Evolutionary conservation across 169 alveolate species (phyloP).

Genomic region (Toxoplasma gondii): DNA sequence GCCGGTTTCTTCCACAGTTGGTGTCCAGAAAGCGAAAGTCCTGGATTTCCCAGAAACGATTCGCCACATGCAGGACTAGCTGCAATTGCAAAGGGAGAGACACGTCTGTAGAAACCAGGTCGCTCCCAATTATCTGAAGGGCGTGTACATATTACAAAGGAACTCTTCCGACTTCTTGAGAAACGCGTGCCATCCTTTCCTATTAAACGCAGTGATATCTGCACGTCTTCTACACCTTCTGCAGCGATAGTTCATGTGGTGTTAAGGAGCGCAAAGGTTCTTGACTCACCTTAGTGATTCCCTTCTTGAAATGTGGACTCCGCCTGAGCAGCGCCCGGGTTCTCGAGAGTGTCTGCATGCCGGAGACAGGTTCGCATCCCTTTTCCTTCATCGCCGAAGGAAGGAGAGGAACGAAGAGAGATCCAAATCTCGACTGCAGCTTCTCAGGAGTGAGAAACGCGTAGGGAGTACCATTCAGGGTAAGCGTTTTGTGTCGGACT

Average conservation of each 20-base stretch:
- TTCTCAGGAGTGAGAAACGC: background rate
- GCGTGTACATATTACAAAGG: too few relatives aligned
- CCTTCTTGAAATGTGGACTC: background rate
- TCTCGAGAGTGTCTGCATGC: background rate
- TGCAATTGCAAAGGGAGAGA: background rate
- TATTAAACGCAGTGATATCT: too few relatives aligned
- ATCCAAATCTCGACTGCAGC: background rate
- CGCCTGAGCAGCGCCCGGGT: background rate
- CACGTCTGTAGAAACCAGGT: background rate
- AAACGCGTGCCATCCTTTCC: too few relatives aligned
- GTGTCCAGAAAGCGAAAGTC: constrained; percentile 19
- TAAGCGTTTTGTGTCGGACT: background rate
- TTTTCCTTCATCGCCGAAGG: constrained; percentile 4
- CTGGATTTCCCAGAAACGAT: constrained; percentile 4
- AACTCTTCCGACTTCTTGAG: too few relatives aligned
- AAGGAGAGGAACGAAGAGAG: background rate
- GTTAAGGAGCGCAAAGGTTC: too few relatives aligned
- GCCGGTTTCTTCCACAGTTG: constrained; percentile 16
- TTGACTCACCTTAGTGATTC: background rate
- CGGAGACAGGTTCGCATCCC: background rate
- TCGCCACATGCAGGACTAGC: background rate
- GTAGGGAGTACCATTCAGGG: constrained; percentile 25
- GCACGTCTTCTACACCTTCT: too few relatives aligned
- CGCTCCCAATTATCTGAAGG: background rate
- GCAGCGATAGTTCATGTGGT: too few relatives aligned